These are phyloP conservation scores for Phialocephala sp. DNA, from an alignment of 2,329 filamentous ascomycete species.

Conservation along the genomic window DNA sequence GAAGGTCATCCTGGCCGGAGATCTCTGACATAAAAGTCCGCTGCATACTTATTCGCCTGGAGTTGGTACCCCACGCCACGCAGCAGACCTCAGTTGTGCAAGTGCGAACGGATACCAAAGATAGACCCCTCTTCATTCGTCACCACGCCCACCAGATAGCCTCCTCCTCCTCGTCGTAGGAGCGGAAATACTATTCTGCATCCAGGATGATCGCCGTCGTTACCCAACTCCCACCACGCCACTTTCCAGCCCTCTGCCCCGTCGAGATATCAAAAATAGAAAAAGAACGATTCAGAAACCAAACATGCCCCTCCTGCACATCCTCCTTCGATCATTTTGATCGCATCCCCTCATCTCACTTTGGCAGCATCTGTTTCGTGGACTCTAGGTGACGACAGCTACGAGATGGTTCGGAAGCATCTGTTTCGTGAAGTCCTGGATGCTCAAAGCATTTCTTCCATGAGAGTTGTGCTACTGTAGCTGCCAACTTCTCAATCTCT, in stretches of 20 bases:
- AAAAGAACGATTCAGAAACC: slow-evolving; percentile 45
- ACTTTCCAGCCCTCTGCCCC: background rate
- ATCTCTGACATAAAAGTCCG: slow-evolving; percentile 9
- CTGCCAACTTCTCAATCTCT: background rate
- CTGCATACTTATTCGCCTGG: background rate
- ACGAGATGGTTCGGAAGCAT: background rate
- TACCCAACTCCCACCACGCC: slow-evolving; percentile 13
- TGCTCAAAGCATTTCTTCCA: background rate
- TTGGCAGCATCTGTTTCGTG: background rate
- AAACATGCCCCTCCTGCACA: slow-evolving; percentile 49
- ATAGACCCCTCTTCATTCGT: background rate
- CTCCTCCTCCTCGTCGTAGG: background rate
- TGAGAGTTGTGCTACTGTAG: too few species aligned
- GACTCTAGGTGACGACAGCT: background rate
- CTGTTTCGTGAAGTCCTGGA: background rate
- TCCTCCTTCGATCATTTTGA: slow-evolving; percentile 20
- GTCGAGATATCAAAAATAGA: slow-evolving; percentile 3
- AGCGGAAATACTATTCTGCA: slow-evolving; percentile 9
- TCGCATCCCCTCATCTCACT: background rate
- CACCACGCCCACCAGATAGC: background rate
- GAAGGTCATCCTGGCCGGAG: background rate
- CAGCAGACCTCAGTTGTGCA: background rate
- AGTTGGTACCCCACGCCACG: background rate
- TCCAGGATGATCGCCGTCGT: slow-evolving; percentile 11
- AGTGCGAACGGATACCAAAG: background rate